These are phyloP conservation scores for Thelonectria rubi DNA, from an alignment of 2,329 filamentous ascomycete genomes.

Conservation along the genomic window DNA sequence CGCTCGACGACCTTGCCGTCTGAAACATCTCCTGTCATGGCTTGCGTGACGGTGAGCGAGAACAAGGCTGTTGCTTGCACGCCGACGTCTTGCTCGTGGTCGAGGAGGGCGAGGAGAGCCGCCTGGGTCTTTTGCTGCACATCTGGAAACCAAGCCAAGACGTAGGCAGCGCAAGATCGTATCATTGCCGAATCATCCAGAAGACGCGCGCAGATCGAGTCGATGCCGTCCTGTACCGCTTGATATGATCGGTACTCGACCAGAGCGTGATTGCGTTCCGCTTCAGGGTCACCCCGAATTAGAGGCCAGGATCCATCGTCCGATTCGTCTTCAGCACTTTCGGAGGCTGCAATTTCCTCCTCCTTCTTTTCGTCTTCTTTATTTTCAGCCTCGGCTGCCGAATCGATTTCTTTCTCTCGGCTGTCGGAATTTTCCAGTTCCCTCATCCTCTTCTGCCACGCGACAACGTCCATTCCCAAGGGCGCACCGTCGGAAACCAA, in stretches of 20 bases:
- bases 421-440: background rate
- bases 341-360: background rate
- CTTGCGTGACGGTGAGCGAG: background rate
- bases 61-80: constrained; percentile 1
- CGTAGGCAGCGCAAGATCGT: background rate
- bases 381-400: background rate
- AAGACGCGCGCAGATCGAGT: background rate
- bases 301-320: no score
- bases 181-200: background rate
- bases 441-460: background rate
- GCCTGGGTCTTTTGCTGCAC: background rate
- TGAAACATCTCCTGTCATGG: background rate
- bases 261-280: background rate
- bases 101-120: background rate
- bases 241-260: constrained; percentile 2
- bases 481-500: background rate
- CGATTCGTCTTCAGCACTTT: background rate
- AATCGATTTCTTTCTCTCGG: background rate
- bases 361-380: background rate
- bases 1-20: background rate
- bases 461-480: background rate
- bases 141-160: constrained; percentile 8
- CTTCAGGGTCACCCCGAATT: no score
- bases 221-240: background rate
- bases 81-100: background rate